Percentiles rank a stretch among this genome's conserved stretches.
phyloP scores from a whole-genome alignment of 768 basidiomycete genomes.

The Hysterangium stoloniferum region DNA sequence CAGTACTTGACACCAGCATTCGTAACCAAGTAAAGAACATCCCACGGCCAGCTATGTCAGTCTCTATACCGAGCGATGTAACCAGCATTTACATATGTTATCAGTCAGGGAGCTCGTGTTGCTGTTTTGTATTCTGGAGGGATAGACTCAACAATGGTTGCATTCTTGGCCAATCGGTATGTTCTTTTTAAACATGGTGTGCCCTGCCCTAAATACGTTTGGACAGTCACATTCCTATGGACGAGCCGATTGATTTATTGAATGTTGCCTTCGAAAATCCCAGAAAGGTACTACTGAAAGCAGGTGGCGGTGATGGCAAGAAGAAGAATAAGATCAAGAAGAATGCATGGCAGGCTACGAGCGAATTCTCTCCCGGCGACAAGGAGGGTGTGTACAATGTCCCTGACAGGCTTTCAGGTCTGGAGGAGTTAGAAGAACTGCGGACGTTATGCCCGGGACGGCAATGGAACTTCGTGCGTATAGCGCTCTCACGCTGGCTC shows the following conservation, averaged over 20 bases:
- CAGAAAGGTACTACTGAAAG: constrained; percentile 51
- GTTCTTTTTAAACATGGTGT: constrained; percentile 15
- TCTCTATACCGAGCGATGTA: constrained; percentile 2
- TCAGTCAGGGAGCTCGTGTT: constrained; percentile 43
- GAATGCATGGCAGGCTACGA: too few species aligned
- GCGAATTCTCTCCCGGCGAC: constrained; percentile 12
- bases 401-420: constrained; percentile 81
- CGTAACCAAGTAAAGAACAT: constrained; percentile 61
- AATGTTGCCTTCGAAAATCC: constrained; percentile 97
- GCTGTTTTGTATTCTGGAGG: constrained; percentile 94
- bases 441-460: constrained; percentile 67
- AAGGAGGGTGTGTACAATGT: constrained; percentile 51
- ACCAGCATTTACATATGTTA: constrained; percentile 15
- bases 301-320: constrained; percentile 38
- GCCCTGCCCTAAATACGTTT: background rate
- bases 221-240: constrained; percentile 58
- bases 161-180: constrained; percentile 72
- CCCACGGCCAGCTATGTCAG: constrained; percentile 37
- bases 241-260: constrained; percentile 84
- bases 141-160: constrained; percentile 82
- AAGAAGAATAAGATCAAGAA: constrained; percentile 36
- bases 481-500: background rate
- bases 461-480: constrained; percentile 79
- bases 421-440: constrained; percentile 72
- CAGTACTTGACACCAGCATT: constrained; percentile 53